Evolutionary conservation across 2,329 filamentous ascomycete species (phyloP), one percentile per base, ranked within the genome.

Genomic region (Phaeosphaeriaceae sp.): DNA sequence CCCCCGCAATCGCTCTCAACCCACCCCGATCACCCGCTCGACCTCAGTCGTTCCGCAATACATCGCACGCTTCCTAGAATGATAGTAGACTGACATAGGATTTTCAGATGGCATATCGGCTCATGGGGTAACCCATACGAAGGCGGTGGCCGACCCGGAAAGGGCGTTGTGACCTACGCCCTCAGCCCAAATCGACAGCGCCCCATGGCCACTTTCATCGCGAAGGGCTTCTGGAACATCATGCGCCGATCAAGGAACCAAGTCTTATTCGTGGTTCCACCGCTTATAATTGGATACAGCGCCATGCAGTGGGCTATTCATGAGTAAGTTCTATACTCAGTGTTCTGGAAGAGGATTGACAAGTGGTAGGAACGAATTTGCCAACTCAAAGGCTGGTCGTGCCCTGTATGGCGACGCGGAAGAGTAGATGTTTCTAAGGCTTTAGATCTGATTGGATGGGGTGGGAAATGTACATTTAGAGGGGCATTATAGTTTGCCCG

Each of bases 221-320:
- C 93, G 76, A 89, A 87, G 63, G 93, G 92, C 70, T 79, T 97
- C 81, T 97, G 97, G 87, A 99, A 99, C 85, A 87, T 86, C 67
- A 95, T 89, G 84, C 87, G 94, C 76, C 87, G 94, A 70, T 89
- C 88, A 78, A 87, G 86, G 74, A 77, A 83, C 65, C 94, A 97
- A 82, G 86, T 96, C 64, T 86, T 97, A 65, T 99, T 92, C 84
- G 87, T 92, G 77, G 83, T 87, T 20, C 89, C 94, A 52, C 88
- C 92, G 32, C 79, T 96, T 64, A 67, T 94, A 58, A 76, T 82
- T 63, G 92, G 84, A 62, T 99, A 97, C 81, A 85, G 87, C 72
- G 73, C 85, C 61, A 89, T 97, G 87, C 79, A 89, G 73, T 99
- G 94, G 94, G 93, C 94, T 61, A 87, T 85, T 69, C 87, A 96